phyloP scores from a whole-genome alignment of 2,329 filamentous ascomycete genomes.

The Penicillium fuscoglaucum region DNA sequence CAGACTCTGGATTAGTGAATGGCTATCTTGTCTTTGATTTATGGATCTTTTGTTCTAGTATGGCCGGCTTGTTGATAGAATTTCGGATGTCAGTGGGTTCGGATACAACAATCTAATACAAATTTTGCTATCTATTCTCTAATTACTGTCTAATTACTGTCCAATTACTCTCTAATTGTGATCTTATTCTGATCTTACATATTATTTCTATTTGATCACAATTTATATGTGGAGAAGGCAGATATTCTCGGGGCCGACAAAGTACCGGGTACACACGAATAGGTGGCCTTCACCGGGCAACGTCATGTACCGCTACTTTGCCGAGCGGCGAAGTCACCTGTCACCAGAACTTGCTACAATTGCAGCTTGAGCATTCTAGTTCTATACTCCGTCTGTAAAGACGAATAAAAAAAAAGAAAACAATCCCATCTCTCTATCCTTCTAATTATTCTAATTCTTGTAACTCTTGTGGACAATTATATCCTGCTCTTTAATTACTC shows the following conservation, averaged over 20 bases:
- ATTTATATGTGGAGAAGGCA: background rate
- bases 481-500: constrained; percentile 1
- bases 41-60: constrained; percentile 1
- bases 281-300: constrained; percentile 6
- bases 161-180: no score
- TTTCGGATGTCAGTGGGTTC: constrained; percentile 9
- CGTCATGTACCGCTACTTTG: constrained; percentile 25
- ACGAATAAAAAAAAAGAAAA: background rate
- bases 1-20: background rate
- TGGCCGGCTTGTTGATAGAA: constrained; percentile 18
- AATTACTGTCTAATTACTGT: background rate
- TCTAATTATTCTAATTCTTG: background rate
- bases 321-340: constrained; percentile 28
- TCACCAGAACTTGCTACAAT: constrained; percentile 11
- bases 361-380: constrained; percentile 3
- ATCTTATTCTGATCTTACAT: background rate
- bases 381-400: background rate
- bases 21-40: background rate
- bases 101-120: constrained; percentile 2
- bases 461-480: background rate
- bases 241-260: background rate
- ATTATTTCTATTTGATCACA: background rate
- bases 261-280: constrained; percentile 12
- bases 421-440: background rate
- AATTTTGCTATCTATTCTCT: background rate